phyloP scores from a whole-genome alignment of 2,329 filamentous ascomycete genomes.

The Aspergillus fischeri region DNA sequence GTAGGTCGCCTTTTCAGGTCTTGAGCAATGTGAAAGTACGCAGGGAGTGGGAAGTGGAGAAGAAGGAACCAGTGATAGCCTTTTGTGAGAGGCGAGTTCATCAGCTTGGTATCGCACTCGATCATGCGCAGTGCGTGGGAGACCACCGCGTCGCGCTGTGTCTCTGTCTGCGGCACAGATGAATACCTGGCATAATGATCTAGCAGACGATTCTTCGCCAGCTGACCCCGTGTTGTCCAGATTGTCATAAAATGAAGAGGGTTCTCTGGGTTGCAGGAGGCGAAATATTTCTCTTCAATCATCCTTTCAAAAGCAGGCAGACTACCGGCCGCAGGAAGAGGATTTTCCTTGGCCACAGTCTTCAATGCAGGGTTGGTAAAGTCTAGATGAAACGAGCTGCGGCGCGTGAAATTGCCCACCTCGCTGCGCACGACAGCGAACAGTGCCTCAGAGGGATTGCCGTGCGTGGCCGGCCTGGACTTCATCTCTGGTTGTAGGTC shows the following conservation, averaged over 20 bases:
- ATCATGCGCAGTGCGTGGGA: slow-evolving; percentile 37
- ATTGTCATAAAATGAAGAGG: slow-evolving; percentile 47
- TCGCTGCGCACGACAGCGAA: slow-evolving; percentile 36
- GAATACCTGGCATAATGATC: slow-evolving; percentile 42
- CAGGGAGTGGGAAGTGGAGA: slow-evolving; percentile 48
- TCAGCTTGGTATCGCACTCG: slow-evolving; percentile 45
- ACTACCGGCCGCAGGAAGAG: not conserved
- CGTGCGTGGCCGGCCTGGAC: slow-evolving; percentile 38
- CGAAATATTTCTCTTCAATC: slow-evolving; percentile 48
- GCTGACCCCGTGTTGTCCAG: slow-evolving; percentile 40
- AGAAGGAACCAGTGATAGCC: slow-evolving; percentile 42
- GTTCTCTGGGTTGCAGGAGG: slow-evolving; percentile 37
- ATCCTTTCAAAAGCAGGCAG: slow-evolving; percentile 31
- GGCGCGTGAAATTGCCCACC: slow-evolving; percentile 39
- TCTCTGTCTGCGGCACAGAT: slow-evolving; percentile 21
- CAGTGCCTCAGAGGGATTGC: slow-evolving; percentile 46
- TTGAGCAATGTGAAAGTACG: slow-evolving; percentile 46
- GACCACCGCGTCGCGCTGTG: slow-evolving; percentile 28
- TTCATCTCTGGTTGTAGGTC: slow-evolving; percentile 43
- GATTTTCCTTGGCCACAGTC: not conserved
- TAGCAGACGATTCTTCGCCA: slow-evolving; percentile 51
- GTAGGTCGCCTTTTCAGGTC: slow-evolving; percentile 39
- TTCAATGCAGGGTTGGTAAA: slow-evolving; percentile 42
- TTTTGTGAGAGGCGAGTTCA: slow-evolving; percentile 39
- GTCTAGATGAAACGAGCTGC: slow-evolving; percentile 42